Evolutionary conservation across 1,139 yeast genomes (phyloP).

Genomic region (Diutina mesorugosa): DNA sequence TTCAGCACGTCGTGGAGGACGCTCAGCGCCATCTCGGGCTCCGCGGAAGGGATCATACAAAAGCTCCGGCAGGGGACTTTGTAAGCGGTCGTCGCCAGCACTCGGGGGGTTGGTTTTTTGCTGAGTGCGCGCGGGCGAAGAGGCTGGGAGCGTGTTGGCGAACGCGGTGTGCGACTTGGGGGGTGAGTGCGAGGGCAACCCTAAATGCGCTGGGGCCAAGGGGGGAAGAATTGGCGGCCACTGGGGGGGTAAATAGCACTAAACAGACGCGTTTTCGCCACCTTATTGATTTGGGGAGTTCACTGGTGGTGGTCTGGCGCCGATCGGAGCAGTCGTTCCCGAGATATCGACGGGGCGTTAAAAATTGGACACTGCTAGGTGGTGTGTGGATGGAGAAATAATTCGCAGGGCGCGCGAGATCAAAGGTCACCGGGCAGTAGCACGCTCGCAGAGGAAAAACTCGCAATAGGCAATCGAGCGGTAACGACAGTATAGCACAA

Average conservation of each 20-base stretch:
- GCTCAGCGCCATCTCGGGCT: background rate
- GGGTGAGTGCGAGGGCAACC: background rate
- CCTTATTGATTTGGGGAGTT: background rate
- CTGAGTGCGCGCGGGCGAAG: background rate
- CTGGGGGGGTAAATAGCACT: background rate
- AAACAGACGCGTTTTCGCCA: background rate
- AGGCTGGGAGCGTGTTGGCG: background rate
- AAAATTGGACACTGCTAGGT: background rate
- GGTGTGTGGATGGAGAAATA: background rate
- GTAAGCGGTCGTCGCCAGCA: background rate
- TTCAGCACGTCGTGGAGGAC: constrained; percentile 1
- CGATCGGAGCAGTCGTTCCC: background rate
- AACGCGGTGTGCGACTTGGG: no score
- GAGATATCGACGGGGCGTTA: background rate
- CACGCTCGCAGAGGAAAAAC: no score
- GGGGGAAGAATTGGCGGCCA: background rate
- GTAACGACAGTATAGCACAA: no score
- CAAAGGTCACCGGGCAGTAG: no score
- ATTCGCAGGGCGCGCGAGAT: background rate
- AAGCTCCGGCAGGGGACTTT: background rate
- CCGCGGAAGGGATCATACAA: background rate
- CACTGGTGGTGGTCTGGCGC: background rate
- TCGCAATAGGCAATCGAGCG: no score
- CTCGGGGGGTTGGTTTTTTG: background rate
- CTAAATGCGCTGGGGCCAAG: background rate